These are phyloP conservation scores for Endothia cerciana DNA, from an alignment of 2,329 filamentous ascomycete species.

Conservation along the genomic window DNA sequence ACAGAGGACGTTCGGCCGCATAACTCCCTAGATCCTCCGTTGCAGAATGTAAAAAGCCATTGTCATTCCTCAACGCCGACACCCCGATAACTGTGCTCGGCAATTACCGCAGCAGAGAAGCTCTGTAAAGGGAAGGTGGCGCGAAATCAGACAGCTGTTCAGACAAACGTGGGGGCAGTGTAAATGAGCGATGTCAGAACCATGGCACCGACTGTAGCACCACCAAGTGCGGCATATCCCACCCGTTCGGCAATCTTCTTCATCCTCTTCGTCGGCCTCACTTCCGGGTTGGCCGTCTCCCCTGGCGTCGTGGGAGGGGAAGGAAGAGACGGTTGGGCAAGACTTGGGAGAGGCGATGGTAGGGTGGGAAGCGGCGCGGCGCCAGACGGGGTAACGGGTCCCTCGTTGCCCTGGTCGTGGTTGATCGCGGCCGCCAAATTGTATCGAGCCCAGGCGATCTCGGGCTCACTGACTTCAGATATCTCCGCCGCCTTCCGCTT, in stretches of 20 bases:
- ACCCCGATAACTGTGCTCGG: background rate
- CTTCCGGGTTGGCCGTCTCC: background rate
- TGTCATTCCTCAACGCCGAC: background rate
- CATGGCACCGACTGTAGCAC: slow-evolving; percentile 40
- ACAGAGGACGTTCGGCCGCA: background rate
- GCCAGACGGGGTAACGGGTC: background rate
- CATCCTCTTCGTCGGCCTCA: slow-evolving; percentile 36
- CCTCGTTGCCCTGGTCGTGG: background rate
- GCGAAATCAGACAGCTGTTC: background rate
- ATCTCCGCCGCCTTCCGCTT: slow-evolving; percentile 28
- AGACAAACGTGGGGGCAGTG: slow-evolving; percentile 40
- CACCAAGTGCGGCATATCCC: slow-evolving; percentile 44
- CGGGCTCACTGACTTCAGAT: slow-evolving; percentile 15
- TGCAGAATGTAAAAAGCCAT: background rate
- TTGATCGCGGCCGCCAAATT: background rate
- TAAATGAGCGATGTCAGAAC: slow-evolving; percentile 44
- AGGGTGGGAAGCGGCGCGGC: background rate
- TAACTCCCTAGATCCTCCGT: background rate
- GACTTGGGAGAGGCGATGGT: background rate
- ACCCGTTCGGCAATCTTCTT: slow-evolving; percentile 38
- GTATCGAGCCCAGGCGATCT: slow-evolving; percentile 16
- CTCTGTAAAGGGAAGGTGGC: background rate
- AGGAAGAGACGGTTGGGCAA: slow-evolving; percentile 1
- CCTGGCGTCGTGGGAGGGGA: slow-evolving; percentile 23
- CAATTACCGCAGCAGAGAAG: background rate